Evolutionary conservation across 208 protist genomes (phyloP), one percentile per base, ranked within the genome.

Genomic region (Leishmania braziliensis): DNA sequence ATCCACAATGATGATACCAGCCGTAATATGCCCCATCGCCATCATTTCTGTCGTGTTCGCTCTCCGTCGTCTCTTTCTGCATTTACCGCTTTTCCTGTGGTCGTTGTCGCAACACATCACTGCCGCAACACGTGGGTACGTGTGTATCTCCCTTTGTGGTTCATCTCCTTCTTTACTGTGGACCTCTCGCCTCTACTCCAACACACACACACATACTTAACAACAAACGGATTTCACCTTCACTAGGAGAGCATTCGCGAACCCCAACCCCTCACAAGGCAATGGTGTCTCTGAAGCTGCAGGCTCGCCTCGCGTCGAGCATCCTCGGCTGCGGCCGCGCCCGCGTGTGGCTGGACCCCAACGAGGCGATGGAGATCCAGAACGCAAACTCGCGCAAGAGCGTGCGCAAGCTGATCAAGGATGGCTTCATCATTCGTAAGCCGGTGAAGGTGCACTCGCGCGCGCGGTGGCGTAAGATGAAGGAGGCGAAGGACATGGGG

Each of bases 291-390:
- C 88, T 97, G 56, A 95, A 95, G 89, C 91, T 99, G 26, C 99
- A 99, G 94, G 99, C 99, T 92, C 92, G 99, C 75, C 93, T 99
- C 20, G 99, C 99, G 39, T 97, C 99, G 46, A 94, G 92, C 86
- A 98, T 99, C 77, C 93, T 99, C 66, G 98, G 99, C 86, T 99
- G 99, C 91, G 99, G 99, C 83, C 92, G 99, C 80, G 83, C 91
- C 63, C 98, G 98, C 87, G 94, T 99, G 78, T 99, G 99, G 99
- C 88, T 99, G 26, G 99, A 99, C 89, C 99, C 99, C 76, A 99
- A 99, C 86, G 99, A 99, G 94, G 91, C 98, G 68, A 83, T 82
- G 77, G 98, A 99, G 86, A 99, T 99, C 90, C 88, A 95, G n/a
- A 96, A 98, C 82, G 98, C 99, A 53, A 99, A 99, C 96, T 99